Base-by-base conservation (phyloP, 257 asterid species). In the Fraxinus pennsylvanica region DNA sequence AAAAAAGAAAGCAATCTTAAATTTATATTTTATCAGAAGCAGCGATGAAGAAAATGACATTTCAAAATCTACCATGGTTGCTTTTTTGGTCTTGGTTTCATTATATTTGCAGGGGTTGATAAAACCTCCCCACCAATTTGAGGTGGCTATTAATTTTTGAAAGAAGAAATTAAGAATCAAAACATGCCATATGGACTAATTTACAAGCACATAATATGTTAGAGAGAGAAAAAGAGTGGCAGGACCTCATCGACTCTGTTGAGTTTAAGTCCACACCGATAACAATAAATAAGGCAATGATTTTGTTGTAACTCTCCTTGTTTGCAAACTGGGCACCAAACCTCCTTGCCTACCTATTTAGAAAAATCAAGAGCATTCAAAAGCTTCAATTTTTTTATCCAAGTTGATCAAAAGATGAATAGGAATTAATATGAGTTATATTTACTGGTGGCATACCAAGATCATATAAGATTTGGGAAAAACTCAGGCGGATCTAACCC, bases 251-350 rank as follows among this genome's bases (percentile, higher is more conserved):
- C 88, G 77, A 81, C 91, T 87, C 89, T 90, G 65, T 83, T 79
- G 74, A 96, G 90, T 82, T 81, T 82, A 79, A 96, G 85, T 72
- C 82, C 85, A 86, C 99, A 93, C 47, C 14, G 86, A 75, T 80
- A 78, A 91, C 98, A 96, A 79, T 61, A 81, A 78, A 96, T 92
- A 68, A 77, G 79, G 80, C 73, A 82, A 73, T 71, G 75, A 80
- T 86, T 86, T 81, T 92, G 91, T 80, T 76, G 92, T 74, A 96
- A 83, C 81, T 88, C 89, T 76, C 91, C 97, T 61, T 77, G 89
- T 90, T 93, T 96, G 94, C 97, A 96, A 77, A 92, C 81, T 78
- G 99, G 98, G 79, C 99, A 96, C 96, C 97, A 96, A 68, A 93
- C 89, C 85, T 84, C 92, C 83, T 86, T 82, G 22, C 68, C 39